Conservation (phyloP, 306 rosid genomes). For the Purshia tridentata region DNA sequence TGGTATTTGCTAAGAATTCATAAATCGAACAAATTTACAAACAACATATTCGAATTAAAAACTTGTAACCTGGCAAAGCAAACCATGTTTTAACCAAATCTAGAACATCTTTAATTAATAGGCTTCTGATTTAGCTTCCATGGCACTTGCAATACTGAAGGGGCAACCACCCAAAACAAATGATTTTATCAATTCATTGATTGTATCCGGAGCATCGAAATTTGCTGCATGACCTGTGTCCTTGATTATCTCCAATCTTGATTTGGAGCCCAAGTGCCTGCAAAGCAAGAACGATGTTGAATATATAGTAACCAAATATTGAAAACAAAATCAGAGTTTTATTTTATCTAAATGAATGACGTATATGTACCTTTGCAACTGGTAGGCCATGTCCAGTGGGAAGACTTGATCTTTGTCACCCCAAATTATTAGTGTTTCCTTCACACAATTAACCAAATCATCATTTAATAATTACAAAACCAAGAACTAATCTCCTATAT, state of each 20-base stretch:
- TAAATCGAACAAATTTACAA: too few relatives aligned
- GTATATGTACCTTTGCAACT: constrained; percentile 33
- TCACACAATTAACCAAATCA: neutral
- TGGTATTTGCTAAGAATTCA: too few relatives aligned
- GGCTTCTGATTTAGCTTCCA: neutral
- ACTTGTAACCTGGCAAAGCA: too few relatives aligned
- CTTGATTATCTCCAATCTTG: constrained; percentile 34
- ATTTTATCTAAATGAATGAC: neutral
- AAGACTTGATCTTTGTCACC: constrained; percentile 42
- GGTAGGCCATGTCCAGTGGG: constrained; percentile 30
- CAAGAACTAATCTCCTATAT: too few relatives aligned
- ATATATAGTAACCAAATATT: neutral
- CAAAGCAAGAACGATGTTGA: neutral
- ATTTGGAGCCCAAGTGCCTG: constrained; percentile 39
- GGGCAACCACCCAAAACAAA: constrained; percentile 15
- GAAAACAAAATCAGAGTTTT: neutral
- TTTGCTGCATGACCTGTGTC: constrained; percentile 41
- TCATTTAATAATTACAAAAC: neutral
- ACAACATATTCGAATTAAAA: too few relatives aligned
- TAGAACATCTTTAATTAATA: too few relatives aligned
- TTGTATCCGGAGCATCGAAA: constrained; percentile 27
- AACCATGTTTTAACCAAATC: too few relatives aligned
- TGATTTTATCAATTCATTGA: constrained; percentile 28
- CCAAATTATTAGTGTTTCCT: constrained; percentile 48
- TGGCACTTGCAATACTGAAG: neutral